Conservation (phyloP, 129 eudicot species). For the sunflower (Helianthus annuus) region HanXRQr2.0-SUNRISE NC_035449.2:178434537-178435036, state of each 20-base stretch:
- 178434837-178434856: slow-evolving; percentile 62
- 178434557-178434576: not conserved
- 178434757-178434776: slow-evolving; percentile 31
- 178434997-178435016: slow-evolving; percentile 34
- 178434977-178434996: slow-evolving; percentile 45
- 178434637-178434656: slow-evolving; percentile 35
- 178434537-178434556: not conserved
- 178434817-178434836: slow-evolving; percentile 76
- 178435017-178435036: slow-evolving; percentile 30
- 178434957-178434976: slow-evolving; percentile 28
- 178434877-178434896: slow-evolving; percentile 56
- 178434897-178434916: slow-evolving; percentile 59
- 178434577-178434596: slow-evolving; percentile 39
- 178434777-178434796: slow-evolving; percentile 25
- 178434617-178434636: slow-evolving; percentile 58
- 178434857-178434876: slow-evolving; percentile 59
- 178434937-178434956: slow-evolving; percentile 20
- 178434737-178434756: slow-evolving; percentile 12
- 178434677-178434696: slow-evolving; percentile 47
- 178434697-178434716: slow-evolving; percentile 30
- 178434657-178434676: slow-evolving; percentile 55
- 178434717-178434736: slow-evolving; percentile 13
- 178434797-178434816: slow-evolving; percentile 47
- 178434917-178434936: slow-evolving; percentile 49
- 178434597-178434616: slow-evolving; percentile 46